phyloP scores from a whole-genome alignment of 352 stramenopile species.

The Pythium guiyangense region DNA sequence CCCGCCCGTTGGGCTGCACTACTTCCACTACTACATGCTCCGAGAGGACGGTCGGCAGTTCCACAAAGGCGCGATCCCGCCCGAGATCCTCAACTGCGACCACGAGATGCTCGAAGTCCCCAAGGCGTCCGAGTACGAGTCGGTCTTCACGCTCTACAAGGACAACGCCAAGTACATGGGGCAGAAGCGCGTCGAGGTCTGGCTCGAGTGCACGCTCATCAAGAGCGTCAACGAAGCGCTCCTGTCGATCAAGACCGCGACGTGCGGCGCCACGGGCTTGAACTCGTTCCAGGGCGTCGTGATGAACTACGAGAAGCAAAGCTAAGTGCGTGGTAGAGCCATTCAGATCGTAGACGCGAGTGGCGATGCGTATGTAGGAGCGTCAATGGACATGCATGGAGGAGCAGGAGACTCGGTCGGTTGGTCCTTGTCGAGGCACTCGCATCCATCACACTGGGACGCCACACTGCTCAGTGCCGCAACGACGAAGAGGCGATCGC shows the following conservation, averaged over 20 bases:
- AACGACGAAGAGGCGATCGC: too few species aligned
- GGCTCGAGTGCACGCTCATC: conserved; percentile 22
- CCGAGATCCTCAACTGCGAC: conserved; percentile 18
- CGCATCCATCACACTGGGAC: too few species aligned
- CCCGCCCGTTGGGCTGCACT: conserved; percentile 43
- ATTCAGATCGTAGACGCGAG: not conserved
- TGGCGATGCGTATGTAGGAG: not conserved
- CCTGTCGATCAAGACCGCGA: conserved; percentile 11
- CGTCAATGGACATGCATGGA: too few species aligned
- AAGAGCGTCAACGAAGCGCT: conserved; percentile 24
- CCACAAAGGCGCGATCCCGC: conserved; percentile 20
- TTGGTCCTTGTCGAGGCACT: too few species aligned
- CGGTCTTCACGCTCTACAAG: conserved; percentile 9
- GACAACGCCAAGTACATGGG: not conserved
- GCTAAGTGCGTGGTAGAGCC: too few species aligned
- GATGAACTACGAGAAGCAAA: conserved; percentile 1
- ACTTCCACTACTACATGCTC: conserved; percentile 27
- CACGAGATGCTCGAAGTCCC: conserved; percentile 16
- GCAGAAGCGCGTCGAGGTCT: conserved; percentile 22
- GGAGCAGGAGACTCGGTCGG: too few species aligned
- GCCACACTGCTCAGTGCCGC: too few species aligned
- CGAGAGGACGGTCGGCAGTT: conserved; percentile 16
- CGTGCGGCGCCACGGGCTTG: conserved; percentile 12
- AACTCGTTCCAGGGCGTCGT: conserved; percentile 10
- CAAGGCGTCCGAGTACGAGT: conserved; percentile 11